Evolutionary conservation across 306 rosid genomes (phyloP).

Genomic region (Lagenaria siceraria): DNA sequence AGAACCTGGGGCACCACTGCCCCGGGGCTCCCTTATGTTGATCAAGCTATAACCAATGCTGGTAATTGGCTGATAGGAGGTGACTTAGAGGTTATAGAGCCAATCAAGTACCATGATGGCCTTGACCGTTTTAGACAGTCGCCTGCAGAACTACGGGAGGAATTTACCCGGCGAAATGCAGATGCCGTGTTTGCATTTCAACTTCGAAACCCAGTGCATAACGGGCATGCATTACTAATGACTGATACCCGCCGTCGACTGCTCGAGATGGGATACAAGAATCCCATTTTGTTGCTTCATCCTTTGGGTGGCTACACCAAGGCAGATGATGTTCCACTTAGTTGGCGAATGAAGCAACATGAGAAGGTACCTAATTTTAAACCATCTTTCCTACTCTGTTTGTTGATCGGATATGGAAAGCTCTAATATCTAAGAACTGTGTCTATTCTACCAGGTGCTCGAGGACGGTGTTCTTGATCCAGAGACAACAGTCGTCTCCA

Average conservation of each 20-base stretch:
- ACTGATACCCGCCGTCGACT: conserved; percentile 88
- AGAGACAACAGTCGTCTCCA: conserved; percentile 91
- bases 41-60: conserved; percentile 60
- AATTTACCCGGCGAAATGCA: conserved; percentile 72
- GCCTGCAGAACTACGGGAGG: conserved; percentile 75
- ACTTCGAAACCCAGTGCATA: conserved; percentile 93
- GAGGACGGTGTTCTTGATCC: conserved; percentile 99
- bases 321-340: conserved; percentile 96
- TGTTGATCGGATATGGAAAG: neutral
- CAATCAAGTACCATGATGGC: conserved; percentile 78
- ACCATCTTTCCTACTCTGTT: neutral
- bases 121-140: conserved; percentile 88
- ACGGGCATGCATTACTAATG: conserved; percentile 97
- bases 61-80: conserved; percentile 99
- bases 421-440: neutral
- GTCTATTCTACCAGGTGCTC: conserved; percentile 49
- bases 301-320: conserved; percentile 96
- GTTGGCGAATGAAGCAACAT: conserved; percentile 96
- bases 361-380: conserved; percentile 50
- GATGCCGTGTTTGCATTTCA: conserved; percentile 98
- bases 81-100: conserved; percentile 83
- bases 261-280: conserved; percentile 94
- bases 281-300: conserved; percentile 90
- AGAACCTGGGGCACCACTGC: conserved; percentile 96
- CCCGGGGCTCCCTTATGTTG: conserved; percentile 83